phyloP scores from a whole-genome alignment of 2,329 filamentous ascomycete species.

The Macrophomina phaseolina region DNA sequence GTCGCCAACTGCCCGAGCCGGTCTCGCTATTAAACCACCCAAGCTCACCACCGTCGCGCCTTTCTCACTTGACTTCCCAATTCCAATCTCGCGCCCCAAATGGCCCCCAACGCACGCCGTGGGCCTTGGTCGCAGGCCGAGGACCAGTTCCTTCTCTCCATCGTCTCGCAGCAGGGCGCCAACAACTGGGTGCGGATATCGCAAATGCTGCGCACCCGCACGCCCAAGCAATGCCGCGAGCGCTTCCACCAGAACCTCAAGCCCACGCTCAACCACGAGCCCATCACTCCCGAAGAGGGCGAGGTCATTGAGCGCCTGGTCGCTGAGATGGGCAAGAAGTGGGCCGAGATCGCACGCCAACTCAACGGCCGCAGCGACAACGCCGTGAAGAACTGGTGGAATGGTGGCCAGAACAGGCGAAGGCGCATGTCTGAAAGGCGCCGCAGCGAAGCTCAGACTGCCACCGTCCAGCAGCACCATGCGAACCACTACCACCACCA shows the following conservation, averaged over 20 bases:
- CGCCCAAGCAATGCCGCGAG: constrained; percentile 94
- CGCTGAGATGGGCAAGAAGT: constrained; percentile 78
- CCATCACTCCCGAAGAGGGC: constrained; percentile 79
- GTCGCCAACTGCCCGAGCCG: background rate
- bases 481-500: constrained; percentile 30
- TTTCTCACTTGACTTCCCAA: background rate
- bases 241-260: constrained; percentile 93
- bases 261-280: constrained; percentile 77
- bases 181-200: constrained; percentile 93
- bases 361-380: constrained; percentile 90
- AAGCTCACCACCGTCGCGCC: background rate
- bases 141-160: constrained; percentile 71
- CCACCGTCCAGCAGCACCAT: constrained; percentile 32
- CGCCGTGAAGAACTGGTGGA: constrained; percentile 98
- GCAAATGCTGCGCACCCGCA: constrained; percentile 73
- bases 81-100: background rate
- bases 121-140: constrained; percentile 85
- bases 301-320: constrained; percentile 79
- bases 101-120: constrained; percentile 55
- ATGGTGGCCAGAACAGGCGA: constrained; percentile 86
- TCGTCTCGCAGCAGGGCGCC: constrained; percentile 74
- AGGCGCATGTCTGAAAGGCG: constrained; percentile 48
- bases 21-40: constrained; percentile 9
- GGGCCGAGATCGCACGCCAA: constrained; percentile 88
- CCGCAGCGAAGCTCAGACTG: constrained; percentile 30